Conservation (phyloP, 495 filamentous ascomycete genomes). For the Entonaema liquescens region DNA sequence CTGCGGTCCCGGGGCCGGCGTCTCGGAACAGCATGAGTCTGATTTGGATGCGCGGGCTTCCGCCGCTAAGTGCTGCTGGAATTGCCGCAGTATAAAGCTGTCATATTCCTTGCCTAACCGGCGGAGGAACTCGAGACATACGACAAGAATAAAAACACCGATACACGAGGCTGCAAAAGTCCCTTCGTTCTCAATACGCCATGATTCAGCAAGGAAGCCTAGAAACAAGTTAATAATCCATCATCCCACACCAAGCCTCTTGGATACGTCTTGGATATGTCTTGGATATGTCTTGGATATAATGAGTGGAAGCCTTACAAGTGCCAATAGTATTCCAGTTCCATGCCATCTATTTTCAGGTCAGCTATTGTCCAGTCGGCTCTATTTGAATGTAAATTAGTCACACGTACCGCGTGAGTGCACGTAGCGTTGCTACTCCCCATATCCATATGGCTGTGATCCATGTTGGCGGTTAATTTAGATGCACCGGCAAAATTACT, state of each 20-base stretch:
- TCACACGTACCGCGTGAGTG: conserved; percentile 26
- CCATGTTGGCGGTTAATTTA: conserved; percentile 40
- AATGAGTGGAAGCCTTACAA: conserved; percentile 40
- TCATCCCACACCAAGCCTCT: not conserved
- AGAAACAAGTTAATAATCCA: conserved; percentile 16
- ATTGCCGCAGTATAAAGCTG: conserved; percentile 52
- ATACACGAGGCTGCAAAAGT: conserved; percentile 67
- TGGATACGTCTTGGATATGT: too few relatives aligned
- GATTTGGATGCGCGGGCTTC: conserved; percentile 34
- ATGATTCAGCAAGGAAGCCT: conserved; percentile 57
- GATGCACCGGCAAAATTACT: conserved; percentile 28
- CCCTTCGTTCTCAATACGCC: conserved; percentile 57
- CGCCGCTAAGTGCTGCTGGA: conserved; percentile 48
- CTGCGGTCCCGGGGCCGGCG: conserved; percentile 25
- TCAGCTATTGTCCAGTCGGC: conserved; percentile 30
- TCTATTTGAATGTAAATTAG: conserved; percentile 12
- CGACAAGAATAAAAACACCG: conserved; percentile 63
- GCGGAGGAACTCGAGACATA: conserved; percentile 61
- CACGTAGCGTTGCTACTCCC: conserved; percentile 32
- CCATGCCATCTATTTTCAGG: conserved; percentile 62
- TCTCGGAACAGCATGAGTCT: conserved; percentile 29
- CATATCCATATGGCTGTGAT: conserved; percentile 30
- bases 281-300: not conserved
- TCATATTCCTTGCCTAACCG: conserved; percentile 65
- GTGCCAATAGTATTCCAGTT: conserved; percentile 66